These are phyloP conservation scores for Xylogone sp. DNA, from an alignment of 2,329 filamentous ascomycete species.

Conservation along the genomic window DNA sequence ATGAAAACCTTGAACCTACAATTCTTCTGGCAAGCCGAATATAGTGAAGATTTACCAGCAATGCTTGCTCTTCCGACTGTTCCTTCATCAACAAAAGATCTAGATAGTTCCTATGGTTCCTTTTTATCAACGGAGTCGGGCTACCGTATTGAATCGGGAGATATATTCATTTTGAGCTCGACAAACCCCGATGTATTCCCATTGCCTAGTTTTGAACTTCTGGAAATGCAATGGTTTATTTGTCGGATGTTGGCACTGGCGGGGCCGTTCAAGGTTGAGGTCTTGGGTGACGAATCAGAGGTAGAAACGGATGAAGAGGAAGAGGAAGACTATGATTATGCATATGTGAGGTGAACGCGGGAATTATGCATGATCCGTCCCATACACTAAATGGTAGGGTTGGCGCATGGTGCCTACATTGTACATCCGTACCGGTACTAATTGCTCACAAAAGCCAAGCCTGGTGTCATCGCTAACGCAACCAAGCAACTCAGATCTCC, in stretches of 20 bases:
- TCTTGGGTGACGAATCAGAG: too few species aligned
- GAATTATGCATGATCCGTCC: too few species aligned
- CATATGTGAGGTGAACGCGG: too few species aligned
- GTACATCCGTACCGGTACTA: too few species aligned
- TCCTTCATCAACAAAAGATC: slow-evolving; percentile 7
- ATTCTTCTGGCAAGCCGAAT: slow-evolving; percentile 11
- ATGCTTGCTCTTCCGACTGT: slow-evolving; percentile 8
- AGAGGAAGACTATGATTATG: too few species aligned
- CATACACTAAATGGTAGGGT: too few species aligned
- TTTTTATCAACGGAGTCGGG: neutral
- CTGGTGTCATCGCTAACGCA: too few species aligned
- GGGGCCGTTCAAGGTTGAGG: too few species aligned
- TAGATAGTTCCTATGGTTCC: slow-evolving; percentile 2
- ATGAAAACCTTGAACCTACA: slow-evolving; percentile 10
- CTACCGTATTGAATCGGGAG: slow-evolving; percentile 3
- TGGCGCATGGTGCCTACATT: too few species aligned
- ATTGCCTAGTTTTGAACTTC: slow-evolving; percentile 9
- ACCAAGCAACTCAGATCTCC: too few species aligned
- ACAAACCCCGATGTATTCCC: slow-evolving; percentile 9
- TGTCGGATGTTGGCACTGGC: slow-evolving; percentile 9
- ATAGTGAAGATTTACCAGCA: neutral
- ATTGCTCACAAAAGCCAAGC: too few species aligned
- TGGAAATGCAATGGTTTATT: slow-evolving; percentile 13
- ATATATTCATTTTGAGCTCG: slow-evolving; percentile 7
- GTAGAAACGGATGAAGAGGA: too few species aligned